Percentiles rank a stretch among this genome's conserved stretches.
phyloP scores from a whole-genome alignment of 1,284 basidiomycete genomes.

The Pseudozyma sp. region DNA sequence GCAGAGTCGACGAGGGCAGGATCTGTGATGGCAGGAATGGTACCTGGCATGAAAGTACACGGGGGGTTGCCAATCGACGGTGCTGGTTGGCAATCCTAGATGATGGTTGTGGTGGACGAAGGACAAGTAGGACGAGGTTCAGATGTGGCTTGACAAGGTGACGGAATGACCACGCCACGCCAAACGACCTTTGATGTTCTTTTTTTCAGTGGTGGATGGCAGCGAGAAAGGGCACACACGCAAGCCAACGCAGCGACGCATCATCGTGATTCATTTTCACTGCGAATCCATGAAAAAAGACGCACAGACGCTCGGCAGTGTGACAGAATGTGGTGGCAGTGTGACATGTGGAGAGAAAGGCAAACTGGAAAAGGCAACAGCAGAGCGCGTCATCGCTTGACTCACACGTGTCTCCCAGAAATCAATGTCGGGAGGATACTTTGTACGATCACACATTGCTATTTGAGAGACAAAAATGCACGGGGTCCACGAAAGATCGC shows the following conservation, averaged over 20 bases:
- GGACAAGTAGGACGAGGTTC: too few species aligned
- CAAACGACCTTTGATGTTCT: not conserved
- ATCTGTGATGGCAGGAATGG: constrained; percentile 51
- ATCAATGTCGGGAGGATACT: too few species aligned
- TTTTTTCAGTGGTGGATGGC: too few species aligned
- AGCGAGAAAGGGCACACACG: not conserved
- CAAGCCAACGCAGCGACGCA: not conserved
- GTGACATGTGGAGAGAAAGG: constrained; percentile 4
- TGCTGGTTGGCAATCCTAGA: constrained; percentile 1
- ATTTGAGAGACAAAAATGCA: not conserved
- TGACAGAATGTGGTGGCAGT: not conserved
- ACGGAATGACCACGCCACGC: constrained; percentile 3
- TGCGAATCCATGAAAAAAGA: not conserved
- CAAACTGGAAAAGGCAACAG: not conserved
- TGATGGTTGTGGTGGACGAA: not conserved
- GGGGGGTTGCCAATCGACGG: not conserved
- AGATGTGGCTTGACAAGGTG: not conserved
- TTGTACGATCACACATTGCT: not conserved
- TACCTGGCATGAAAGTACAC: constrained; percentile 39
- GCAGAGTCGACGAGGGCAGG: constrained; percentile 44
- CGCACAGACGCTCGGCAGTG: constrained; percentile 1
- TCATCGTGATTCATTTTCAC: too few species aligned
- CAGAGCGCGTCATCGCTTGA: not conserved
- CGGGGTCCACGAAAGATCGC: not conserved
- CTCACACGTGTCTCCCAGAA: not conserved